Conservation (phyloP, 768 basidiomycete species). For the Lepiota venenata region DNA sequence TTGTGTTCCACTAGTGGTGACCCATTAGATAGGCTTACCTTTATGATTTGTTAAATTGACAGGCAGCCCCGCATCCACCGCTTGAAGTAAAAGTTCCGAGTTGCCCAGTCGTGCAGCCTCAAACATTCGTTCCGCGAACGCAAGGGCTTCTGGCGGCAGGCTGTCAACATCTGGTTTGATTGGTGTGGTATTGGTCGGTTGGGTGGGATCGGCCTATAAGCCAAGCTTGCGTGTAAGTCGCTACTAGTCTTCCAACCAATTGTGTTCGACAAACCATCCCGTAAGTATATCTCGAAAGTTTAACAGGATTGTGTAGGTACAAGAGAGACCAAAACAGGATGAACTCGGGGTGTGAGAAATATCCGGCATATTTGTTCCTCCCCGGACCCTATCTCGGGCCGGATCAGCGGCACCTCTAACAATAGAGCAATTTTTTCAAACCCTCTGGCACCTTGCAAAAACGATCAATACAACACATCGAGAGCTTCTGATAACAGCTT, state of each 20-base stretch:
- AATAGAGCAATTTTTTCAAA: slow-evolving; percentile 6
- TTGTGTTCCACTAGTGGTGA: neutral
- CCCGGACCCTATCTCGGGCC: neutral
- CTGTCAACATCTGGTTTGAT: slow-evolving; percentile 16
- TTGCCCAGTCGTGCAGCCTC: slow-evolving; percentile 67
- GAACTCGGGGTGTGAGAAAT: neutral
- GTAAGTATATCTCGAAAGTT: neutral
- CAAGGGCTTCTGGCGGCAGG: slow-evolving; percentile 41
- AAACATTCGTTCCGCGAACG: slow-evolving; percentile 71
- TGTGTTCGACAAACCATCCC: slow-evolving; percentile 2
- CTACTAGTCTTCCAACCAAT: too few relatives aligned
- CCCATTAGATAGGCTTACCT: slow-evolving; percentile 35
- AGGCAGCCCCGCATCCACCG: slow-evolving; percentile 68
- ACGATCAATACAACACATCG: neutral
- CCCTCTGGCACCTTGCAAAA: slow-evolving; percentile 23
- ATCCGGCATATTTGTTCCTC: neutral
- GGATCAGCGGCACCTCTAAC: neutral
- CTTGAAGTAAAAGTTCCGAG: slow-evolving; percentile 46
- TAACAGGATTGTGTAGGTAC: neutral
- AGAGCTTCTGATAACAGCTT: neutral
- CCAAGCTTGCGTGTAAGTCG: too few relatives aligned
- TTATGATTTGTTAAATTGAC: slow-evolving; percentile 70
- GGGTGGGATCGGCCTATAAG: neutral
- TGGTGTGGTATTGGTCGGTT: neutral
- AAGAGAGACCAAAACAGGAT: neutral